Evolutionary conservation across 2,329 filamentous ascomycete genomes (phyloP), one percentile per base, ranked within the genome.

Genomic region (Nectriaceae sp.): DNA sequence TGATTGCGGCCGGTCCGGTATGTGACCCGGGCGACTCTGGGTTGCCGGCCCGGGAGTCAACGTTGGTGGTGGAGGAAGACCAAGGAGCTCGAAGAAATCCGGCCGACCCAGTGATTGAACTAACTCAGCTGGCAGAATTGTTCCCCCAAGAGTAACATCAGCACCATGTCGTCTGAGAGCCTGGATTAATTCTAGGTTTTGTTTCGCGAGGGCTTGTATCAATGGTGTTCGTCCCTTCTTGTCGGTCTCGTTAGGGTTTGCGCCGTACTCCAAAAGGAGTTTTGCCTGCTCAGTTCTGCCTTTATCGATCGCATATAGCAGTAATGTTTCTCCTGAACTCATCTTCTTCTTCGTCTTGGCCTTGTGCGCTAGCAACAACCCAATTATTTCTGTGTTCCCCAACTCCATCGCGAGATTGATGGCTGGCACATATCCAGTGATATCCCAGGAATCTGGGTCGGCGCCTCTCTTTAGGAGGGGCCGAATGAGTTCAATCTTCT

Each of bases 381-480:
- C 43, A 4, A 66, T 49, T 5, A 68, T 31, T 2, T 65, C 59
- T 1, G 60, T 47, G 18, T 44, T 54, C 0, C 59, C 60, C 2
- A 50, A 47, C 37, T 66, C 64, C 50, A 67, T 54, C 2, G 55
- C 63, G 20, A 57, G 50, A 40, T 58, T 56, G 3, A 68, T 59
- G 2, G 57, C 55, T 15, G 60, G 47, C 4, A 46, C 47, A 5
- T 51, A 41, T 53, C 54, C 61, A 11, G 45, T 51, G n/a, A 46
- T 37, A 26, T 69, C 64, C 2, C 44, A 53, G 0, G 61, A 60
- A 18, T 67, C 62, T 2, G 65, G 54, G 5, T 62, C 60, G 11
- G 70, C 70, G 2, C 69, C 68, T 43, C 64, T 58, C 13, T 60
- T 57, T 4, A 73, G 65, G 18, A 73, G 64, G 37, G 64, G 45